phyloP scores from a whole-genome alignment of 495 filamentous ascomycete species.

The Lentithecium fluviatile region DNA sequence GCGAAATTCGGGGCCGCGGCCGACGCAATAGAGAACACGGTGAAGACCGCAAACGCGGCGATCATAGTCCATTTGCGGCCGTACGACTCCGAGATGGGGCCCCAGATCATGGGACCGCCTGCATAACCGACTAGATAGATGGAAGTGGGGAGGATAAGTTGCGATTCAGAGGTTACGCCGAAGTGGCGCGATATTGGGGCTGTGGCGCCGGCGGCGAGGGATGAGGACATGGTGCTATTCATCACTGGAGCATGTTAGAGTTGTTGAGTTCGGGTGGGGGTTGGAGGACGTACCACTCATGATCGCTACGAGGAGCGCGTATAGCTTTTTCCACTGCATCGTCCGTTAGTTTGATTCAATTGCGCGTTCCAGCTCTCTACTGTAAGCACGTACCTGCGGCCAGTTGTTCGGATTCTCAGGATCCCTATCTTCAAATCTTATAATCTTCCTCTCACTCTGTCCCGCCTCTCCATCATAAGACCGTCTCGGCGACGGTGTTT shows the following conservation, averaged over 20 bases:
- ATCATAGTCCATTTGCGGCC: constrained; percentile 65
- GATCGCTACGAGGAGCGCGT: constrained; percentile 50
- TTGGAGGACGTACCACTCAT: constrained; percentile 11
- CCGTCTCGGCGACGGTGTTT: constrained; percentile 35
- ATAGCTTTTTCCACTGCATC: constrained; percentile 54
- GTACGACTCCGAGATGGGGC: constrained; percentile 68
- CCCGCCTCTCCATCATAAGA: constrained; percentile 4
- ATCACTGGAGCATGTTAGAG: constrained; percentile 47
- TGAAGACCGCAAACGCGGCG: constrained; percentile 61
- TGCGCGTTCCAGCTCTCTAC: neutral
- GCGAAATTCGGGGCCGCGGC: constrained; percentile 69
- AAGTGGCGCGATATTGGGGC: constrained; percentile 59
- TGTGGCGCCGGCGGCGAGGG: constrained; percentile 64
- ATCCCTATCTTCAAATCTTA: constrained; percentile 37
- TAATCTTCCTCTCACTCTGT: constrained; percentile 5
- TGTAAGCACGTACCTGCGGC: constrained; percentile 18
- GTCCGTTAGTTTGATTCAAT: neutral
- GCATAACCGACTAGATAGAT: constrained; percentile 73
- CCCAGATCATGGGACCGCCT: constrained; percentile 64
- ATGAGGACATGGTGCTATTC: constrained; percentile 72
- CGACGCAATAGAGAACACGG: constrained; percentile 66
- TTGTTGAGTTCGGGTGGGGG: neutral
- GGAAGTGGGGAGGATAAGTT: constrained; percentile 70
- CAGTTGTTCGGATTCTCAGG: constrained; percentile 40
- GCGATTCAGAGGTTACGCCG: constrained; percentile 54